Conservation (phyloP, 495 filamentous ascomycete species). For the Aspergillus coremiiformis region DNA sequence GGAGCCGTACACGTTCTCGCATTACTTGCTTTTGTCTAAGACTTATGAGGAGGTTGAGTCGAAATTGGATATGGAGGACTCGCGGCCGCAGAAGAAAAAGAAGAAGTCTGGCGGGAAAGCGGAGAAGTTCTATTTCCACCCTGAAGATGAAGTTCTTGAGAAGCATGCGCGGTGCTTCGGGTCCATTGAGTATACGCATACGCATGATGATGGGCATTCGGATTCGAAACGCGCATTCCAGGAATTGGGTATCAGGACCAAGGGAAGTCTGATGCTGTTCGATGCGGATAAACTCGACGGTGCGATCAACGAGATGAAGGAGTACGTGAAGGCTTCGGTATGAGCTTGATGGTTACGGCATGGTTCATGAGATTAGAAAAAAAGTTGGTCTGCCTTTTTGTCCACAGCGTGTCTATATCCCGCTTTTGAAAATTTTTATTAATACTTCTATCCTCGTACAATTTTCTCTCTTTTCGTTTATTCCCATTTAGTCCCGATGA, state of each 20-base stretch:
- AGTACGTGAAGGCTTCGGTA: conserved; percentile 52
- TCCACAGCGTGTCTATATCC: not conserved
- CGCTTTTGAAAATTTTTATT: not conserved
- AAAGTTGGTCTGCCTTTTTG: conserved; percentile 5
- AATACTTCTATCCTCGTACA: not conserved
- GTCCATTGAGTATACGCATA: conserved; percentile 67
- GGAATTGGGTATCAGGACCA: conserved; percentile 80
- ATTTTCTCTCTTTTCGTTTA: conserved; percentile 20
- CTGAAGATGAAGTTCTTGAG: conserved; percentile 88
- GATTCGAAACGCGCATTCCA: conserved; percentile 93
- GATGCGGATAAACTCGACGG: conserved; percentile 59
- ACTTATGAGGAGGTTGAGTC: conserved; percentile 84
- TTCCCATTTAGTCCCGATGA: conserved; percentile 63
- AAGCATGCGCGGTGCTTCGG: conserved; percentile 58
- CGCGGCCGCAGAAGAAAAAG: conserved; percentile 68
- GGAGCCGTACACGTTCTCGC: conserved; percentile 87
- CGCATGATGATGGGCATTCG: conserved; percentile 65
- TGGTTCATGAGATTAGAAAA: conserved; percentile 17
- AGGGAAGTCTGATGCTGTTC: conserved; percentile 72
- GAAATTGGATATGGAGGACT: conserved; percentile 60
- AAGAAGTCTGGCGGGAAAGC: conserved; percentile 48
- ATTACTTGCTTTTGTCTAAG: conserved; percentile 87
- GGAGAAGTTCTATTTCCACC: conserved; percentile 82
- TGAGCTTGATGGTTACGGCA: conserved; percentile 3
- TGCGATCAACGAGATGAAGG: conserved; percentile 61